Evolutionary conservation across 2,329 filamentous ascomycete genomes (phyloP).

Genomic region (Aspergillus bombycis): DNA sequence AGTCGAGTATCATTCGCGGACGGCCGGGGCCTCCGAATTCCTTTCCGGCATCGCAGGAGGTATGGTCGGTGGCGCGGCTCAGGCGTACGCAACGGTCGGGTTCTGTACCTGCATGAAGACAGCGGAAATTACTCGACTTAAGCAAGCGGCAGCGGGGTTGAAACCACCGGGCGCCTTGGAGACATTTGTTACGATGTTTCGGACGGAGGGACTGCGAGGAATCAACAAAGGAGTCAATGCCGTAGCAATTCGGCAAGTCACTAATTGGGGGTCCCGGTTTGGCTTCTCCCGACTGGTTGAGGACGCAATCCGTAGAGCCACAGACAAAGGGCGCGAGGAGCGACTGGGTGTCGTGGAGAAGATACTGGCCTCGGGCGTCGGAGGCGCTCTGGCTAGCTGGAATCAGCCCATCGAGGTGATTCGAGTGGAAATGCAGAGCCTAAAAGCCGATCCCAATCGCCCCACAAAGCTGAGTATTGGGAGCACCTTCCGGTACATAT

Average conservation of each 20-base stretch:
- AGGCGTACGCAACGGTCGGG: constrained; percentile 97
- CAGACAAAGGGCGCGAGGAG: constrained; percentile 9
- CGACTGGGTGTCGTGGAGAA: constrained; percentile 16
- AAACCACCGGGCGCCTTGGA: constrained; percentile 73
- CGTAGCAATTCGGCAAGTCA: constrained; percentile 5
- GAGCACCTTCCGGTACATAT: constrained; percentile 12
- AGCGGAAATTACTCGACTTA: constrained; percentile 96
- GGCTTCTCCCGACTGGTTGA: constrained; percentile 5
- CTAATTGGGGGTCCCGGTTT: constrained; percentile 3
- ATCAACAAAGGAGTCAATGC: constrained; percentile 12
- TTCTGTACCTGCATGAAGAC: constrained; percentile 99
- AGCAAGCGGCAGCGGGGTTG: constrained; percentile 74
- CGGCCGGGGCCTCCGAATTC: constrained; percentile 79
- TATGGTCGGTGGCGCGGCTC: constrained; percentile 87
- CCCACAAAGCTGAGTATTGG: constrained; percentile 11
- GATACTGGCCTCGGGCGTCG: constrained; percentile 23
- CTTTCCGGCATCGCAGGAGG: constrained; percentile 82
- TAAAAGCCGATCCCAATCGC: constrained; percentile 18
- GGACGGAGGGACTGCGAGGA: not conserved
- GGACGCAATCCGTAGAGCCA: constrained; percentile 1
- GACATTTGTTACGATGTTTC: not conserved
- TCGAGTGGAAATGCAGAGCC: constrained; percentile 19
- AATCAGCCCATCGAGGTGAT: constrained; percentile 27
- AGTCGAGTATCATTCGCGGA: constrained; percentile 88
- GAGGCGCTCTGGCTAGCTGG: constrained; percentile 22